Evolutionary conservation across 225 moss, liverwort and hornwort species (phyloP).

Genomic region (Thuidium tamariscinum): DNA sequence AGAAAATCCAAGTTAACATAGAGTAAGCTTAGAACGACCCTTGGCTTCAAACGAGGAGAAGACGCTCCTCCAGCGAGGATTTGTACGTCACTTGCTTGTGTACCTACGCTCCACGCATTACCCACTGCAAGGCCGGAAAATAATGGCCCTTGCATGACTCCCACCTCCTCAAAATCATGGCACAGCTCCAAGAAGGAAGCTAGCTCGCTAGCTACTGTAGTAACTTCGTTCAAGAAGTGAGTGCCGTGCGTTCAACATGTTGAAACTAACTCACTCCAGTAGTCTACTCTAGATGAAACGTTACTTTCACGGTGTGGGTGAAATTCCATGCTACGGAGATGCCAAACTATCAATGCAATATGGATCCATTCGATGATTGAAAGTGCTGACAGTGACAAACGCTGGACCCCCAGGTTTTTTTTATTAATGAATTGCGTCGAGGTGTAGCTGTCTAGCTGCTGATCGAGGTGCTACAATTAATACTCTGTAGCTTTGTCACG

Average conservation of each 20-base stretch:
- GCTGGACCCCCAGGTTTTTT: not conserved
- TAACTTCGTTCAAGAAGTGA: not conserved
- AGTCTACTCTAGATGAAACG: not conserved
- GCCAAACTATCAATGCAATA: not conserved
- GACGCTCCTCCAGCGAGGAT: not conserved
- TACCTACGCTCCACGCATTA: conserved; percentile 10
- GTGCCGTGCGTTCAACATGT: not conserved
- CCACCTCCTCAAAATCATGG: not conserved
- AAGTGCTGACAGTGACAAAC: not conserved
- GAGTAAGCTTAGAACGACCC: not conserved
- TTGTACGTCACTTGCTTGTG: not conserved
- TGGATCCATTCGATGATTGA: not conserved
- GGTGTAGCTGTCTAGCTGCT: not conserved
- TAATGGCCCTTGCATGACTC: not conserved
- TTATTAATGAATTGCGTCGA: not conserved
- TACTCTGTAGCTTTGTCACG: not conserved
- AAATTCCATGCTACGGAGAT: not conserved
- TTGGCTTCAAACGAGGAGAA: not conserved
- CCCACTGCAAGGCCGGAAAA: conserved; percentile 7
- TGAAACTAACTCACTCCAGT: no score
- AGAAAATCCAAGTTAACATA: no score
- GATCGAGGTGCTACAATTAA: no score
- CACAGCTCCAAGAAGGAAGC: not conserved
- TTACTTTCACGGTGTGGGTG: not conserved
- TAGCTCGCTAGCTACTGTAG: no score